Base-by-base conservation (phyloP, 352 stramenopile genomes). In the Phytophthora cactorum region DNA sequence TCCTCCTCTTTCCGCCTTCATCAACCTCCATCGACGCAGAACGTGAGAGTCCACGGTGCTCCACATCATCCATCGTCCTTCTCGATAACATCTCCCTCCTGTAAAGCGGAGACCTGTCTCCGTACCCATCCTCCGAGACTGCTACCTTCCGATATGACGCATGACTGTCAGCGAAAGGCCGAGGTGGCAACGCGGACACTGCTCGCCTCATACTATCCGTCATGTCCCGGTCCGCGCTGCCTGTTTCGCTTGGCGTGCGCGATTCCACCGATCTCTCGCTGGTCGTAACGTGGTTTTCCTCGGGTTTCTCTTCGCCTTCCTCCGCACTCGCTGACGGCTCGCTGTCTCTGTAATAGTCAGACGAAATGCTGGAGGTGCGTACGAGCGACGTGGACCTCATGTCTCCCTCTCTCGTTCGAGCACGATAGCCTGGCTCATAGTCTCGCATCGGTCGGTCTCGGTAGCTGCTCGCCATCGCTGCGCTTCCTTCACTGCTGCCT, bases 251-350 rank as follows among this genome's bases (percentile, higher is more conserved):
- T 41, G 68, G 72, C 36, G 72, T 72, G 10, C 50, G 64, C 11
- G 61, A 72, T 28, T 47, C 72, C 8, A 53, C 27, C 0, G 72
- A 72, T n/a, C 55, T 66, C 8, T 79, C 68, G 14, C 68, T 73
- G 2, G 47, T 59, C 12, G 52, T 67, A 52, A 59, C 34, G 9
- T 77, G 47, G 25, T 34, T 55, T 29, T 80, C 68, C 8, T 76
- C 71, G 8, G 59, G 54, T 31, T 82, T 81, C 28, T 83, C 75
- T 50, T 86, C 78, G n/a, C 63, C 73, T 67, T 86, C 78, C 43
- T 79, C 67, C 3, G 62, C 71, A 38, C 66, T 75, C 3, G 52
- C 63, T 36, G 70, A 78, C 38, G 41, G 49, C 31, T 74, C 72
- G n/a, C 59, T 72, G 9, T 67, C 68, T 53, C 46, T 71, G 49